These are phyloP conservation scores for Ceratorhiza oryzae-sativae DNA, from an alignment of 1,284 basidiomycete species.

Conservation along the genomic window DNA sequence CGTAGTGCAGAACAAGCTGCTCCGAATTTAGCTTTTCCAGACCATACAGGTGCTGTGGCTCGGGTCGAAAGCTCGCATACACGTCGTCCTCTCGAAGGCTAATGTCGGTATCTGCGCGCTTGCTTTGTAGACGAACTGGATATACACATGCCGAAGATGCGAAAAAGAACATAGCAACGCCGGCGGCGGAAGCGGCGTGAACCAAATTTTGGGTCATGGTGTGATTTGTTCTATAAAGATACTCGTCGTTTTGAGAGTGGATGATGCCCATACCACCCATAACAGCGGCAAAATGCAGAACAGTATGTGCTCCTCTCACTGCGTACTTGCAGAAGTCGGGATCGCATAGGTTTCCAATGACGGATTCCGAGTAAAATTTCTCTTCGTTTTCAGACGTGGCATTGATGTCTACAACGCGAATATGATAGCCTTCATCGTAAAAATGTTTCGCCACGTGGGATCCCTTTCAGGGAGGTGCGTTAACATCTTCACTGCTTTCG, in stretches of 20 bases:
- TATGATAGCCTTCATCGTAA: conserved; percentile 47
- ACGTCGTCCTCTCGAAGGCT: conserved; percentile 59
- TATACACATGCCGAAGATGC: conserved; percentile 69
- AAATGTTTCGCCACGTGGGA: conserved; percentile 59
- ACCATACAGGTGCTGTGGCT: conserved; percentile 66
- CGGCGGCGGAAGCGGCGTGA: conserved; percentile 51
- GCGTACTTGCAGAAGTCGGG: conserved; percentile 52
- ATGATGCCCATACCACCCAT: conserved; percentile 71
- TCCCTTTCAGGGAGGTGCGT: conserved; percentile 52
- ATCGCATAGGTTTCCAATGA: conserved; percentile 60
- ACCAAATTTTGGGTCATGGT: conserved; percentile 60
- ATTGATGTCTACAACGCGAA: conserved; percentile 58
- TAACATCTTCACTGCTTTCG: background rate
- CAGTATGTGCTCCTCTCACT: conserved; percentile 53
- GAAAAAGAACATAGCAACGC: conserved; percentile 58
- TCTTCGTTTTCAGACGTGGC: conserved; percentile 47
- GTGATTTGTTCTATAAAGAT: conserved; percentile 61
- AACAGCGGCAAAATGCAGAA: conserved; percentile 65
- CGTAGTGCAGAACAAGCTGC: conserved; percentile 52
- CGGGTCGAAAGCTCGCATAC: conserved; percentile 49
- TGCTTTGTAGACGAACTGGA: conserved; percentile 56
- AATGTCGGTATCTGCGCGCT: conserved; percentile 49
- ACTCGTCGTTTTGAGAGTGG: conserved; percentile 58
- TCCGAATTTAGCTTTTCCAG: conserved; percentile 65
- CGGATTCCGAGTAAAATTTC: conserved; percentile 51